A percentile compares a stretch with the other conserved stretches of the same genome.
Evolutionary conservation across 805 yeast genomes (phyloP).

Genomic region (Zygotorulaspora danielsina): DNA sequence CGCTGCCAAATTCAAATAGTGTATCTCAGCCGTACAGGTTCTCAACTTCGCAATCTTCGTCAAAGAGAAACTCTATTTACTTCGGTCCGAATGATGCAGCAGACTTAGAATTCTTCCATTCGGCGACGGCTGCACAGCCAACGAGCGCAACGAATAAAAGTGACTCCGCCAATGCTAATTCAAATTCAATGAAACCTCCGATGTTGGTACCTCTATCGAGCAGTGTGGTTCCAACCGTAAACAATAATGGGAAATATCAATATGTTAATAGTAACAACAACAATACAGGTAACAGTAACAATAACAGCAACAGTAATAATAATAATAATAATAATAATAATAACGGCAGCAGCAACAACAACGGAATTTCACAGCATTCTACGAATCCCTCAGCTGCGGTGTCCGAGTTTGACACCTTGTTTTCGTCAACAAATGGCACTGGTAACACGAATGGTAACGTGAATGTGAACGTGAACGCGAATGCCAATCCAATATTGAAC

Average conservation of each 20-base stretch:
- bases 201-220: slow-evolving; percentile 16
- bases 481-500: slow-evolving; percentile 11
- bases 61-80: slow-evolving; percentile 29
- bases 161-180: slow-evolving; percentile 8
- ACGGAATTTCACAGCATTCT: slow-evolving; percentile 5
- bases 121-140: slow-evolving; percentile 9
- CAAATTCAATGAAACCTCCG: slow-evolving; percentile 27
- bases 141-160: slow-evolving; percentile 4
- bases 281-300: neutral
- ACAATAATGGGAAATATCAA: neutral
- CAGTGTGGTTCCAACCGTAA: slow-evolving; percentile 8
- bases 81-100: slow-evolving; percentile 23
- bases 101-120: slow-evolving; percentile 24
- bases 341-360: slow-evolving; percentile 6
- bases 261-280: too few relatives aligned
- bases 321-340: too few relatives aligned
- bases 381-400: neutral
- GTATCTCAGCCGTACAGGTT: slow-evolving; percentile 11
- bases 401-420: slow-evolving; percentile 19
- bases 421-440: slow-evolving; percentile 6
- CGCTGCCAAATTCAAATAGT: slow-evolving; percentile 11
- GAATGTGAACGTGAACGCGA: slow-evolving; percentile 2
- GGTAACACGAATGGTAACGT: neutral
- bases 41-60: slow-evolving; percentile 20
- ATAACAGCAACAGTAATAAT: slow-evolving; percentile 4